Evolutionary conservation across 2,329 filamentous ascomycete species (phyloP), one percentile per base, ranked within the genome.

Genomic region (Trichoderma sp.): DNA sequence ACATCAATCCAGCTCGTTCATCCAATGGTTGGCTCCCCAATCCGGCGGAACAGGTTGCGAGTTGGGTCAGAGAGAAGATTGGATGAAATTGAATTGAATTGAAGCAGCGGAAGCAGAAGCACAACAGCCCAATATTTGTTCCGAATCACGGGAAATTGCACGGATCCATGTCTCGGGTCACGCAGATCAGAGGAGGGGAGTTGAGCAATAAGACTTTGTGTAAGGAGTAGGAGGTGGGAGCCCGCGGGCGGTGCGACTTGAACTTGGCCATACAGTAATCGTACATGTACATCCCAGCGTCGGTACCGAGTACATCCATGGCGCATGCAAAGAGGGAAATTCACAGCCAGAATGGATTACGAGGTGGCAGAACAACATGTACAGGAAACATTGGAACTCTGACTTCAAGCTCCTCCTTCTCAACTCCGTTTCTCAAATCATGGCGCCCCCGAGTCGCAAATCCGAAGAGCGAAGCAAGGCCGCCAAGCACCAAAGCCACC

Each of bases 401-500:
- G n/a, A 51, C n/a, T 6, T 53, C 11, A 21, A 24, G 21, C 12
- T 24, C 47, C 47, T 53, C 1, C 8, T 3, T 11, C 47, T 53
- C 47, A 53, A 12, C 47, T 5, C 15, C 43, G 11, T n/a, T 43
- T 63, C 34, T 43, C 60, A 63, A 30, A 65, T 68, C 65, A 51
- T 26, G 28, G 28, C n/a, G 63, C 47, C 43, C 21, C 62, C 62
- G 26, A 24, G n/a, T 34, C 39, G 18, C n/a, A 7, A 60, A 26
- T 32, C 39, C 56, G 36, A 69, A 51, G 56, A 69, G 8, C 56
- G 26, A 47, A n/a, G 9, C 24, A 51, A n/a, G 8, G 9, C 56
- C 56, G 66, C 66, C 66, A 69, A 66, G 43, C 63, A 28, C n/a
- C 66, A 61, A 61, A 61, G 66, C 66, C 66, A 69, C 66, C 36